A percentile compares a stretch with the other conserved stretches of the same genome.
phyloP scores from a whole-genome alignment of 345 rosid genomes.

The Aurinia saxatilis region DNA sequence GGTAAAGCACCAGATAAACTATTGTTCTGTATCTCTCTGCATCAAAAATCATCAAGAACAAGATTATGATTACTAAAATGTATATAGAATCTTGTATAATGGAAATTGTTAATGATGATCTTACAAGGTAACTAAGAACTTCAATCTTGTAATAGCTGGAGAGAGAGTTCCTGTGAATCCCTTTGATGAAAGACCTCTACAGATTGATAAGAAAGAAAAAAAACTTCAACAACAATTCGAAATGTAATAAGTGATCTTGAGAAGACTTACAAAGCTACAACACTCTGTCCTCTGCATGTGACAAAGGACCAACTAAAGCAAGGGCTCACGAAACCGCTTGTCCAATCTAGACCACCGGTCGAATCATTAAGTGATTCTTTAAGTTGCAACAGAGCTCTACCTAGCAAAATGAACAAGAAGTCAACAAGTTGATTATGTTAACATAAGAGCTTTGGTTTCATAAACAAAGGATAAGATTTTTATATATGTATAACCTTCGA shows the following conservation, averaged over 20 bases:
- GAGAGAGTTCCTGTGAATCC: constrained; percentile 84
- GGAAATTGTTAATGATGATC: constrained; percentile 17
- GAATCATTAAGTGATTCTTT: constrained; percentile 53
- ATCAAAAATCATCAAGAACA: constrained; percentile 15
- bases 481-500: constrained; percentile 58
- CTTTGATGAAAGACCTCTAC: constrained; percentile 60
- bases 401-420: constrained; percentile 28
- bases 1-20: constrained; percentile 64
- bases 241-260: background rate
- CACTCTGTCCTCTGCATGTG: constrained; percentile 62
- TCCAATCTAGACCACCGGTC: constrained; percentile 43
- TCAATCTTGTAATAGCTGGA: constrained; percentile 56
- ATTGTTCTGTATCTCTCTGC: constrained; percentile 88
- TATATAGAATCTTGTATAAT: background rate
- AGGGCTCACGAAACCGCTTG: constrained; percentile 59
- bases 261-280: constrained; percentile 59
- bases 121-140: constrained; percentile 71
- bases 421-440: background rate
- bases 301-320: constrained; percentile 86
- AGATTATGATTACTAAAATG: background rate
- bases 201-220: constrained; percentile 9
- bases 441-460: background rate
- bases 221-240: background rate
- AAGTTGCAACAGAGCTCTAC: constrained; percentile 64
- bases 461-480: background rate